Percentiles rank a stretch among this genome's conserved stretches.
Evolutionary conservation across 2,329 filamentous ascomycete species (phyloP).

Genomic region (Trichoderma asperellum): DNA sequence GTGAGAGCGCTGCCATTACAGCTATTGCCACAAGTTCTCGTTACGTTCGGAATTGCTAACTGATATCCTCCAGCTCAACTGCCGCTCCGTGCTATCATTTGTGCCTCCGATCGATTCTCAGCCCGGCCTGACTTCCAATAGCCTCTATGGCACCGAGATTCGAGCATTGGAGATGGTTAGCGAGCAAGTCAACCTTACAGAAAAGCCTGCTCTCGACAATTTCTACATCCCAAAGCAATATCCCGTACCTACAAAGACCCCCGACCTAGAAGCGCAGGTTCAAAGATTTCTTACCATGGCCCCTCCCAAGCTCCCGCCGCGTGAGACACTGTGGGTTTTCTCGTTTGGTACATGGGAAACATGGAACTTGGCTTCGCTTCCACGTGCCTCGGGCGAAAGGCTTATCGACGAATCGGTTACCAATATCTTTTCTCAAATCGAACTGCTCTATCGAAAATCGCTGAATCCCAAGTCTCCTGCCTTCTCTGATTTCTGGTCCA

Average conservation of each 20-base stretch:
- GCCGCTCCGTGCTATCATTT: constrained; percentile 51
- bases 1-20: constrained; percentile 39
- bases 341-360: constrained; percentile 60
- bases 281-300: constrained; percentile 50
- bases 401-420: constrained; percentile 44
- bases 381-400: constrained; percentile 44
- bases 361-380: constrained; percentile 55
- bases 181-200: constrained; percentile 38
- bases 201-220: constrained; percentile 49
- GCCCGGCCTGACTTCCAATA: constrained; percentile 57
- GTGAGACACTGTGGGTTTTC: constrained; percentile 58
- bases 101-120: constrained; percentile 49
- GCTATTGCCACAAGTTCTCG: neutral
- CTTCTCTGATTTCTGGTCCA: constrained; percentile 50
- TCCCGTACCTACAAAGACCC: constrained; percentile 44
- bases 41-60: neutral
- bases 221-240: constrained; percentile 50
- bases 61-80: constrained; percentile 46
- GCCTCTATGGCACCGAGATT: constrained; percentile 51
- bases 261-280: constrained; percentile 52
- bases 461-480: constrained; percentile 49
- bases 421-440: constrained; percentile 51
- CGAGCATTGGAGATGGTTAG: constrained; percentile 45
- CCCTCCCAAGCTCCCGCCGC: constrained; percentile 40
- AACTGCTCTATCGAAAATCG: constrained; percentile 51